phyloP scores from a whole-genome alignment of 192 early-diverging fungal genomes.

The Umbelopsis ramanniana region DNA sequence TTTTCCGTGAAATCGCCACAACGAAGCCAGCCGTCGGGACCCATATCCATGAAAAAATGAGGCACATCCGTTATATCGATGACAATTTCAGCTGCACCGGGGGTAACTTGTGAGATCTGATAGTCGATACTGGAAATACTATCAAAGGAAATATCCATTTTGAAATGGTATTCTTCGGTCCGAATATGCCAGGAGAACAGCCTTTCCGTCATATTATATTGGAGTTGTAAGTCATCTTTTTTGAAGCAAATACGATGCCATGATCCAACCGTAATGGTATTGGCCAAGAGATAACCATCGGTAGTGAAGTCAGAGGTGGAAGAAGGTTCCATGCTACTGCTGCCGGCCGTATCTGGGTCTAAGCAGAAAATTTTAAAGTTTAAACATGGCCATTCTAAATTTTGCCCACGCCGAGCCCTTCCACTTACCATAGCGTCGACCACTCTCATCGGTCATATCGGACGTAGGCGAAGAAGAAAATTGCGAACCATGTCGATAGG shows the following conservation, averaged over 20 bases:
- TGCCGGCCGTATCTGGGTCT: not conserved
- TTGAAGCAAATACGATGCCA: conserved; percentile 62
- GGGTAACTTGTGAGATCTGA: not conserved
- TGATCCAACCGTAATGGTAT: conserved; percentile 64
- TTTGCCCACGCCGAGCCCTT: too few relatives aligned
- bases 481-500: conserved; percentile 14
- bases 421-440: conserved; percentile 13
- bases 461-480: conserved; percentile 12
- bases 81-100: not conserved
- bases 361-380: not conserved
- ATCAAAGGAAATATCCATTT: conserved; percentile 64
- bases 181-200: conserved; percentile 66
- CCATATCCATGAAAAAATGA: conserved; percentile 59
- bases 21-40: conserved; percentile 49
- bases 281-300: conserved; percentile 43
- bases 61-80: conserved; percentile 60
- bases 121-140: conserved; percentile 55
- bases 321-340: not conserved
- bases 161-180: conserved; percentile 60
- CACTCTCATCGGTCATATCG: conserved; percentile 8
- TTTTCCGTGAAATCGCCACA: conserved; percentile 71
- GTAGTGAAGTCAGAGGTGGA: not conserved
- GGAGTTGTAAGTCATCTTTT: conserved; percentile 55
- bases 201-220: conserved; percentile 50
- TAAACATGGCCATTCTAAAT: too few relatives aligned